Evolutionary conservation across 1,284 basidiomycete genomes (phyloP).

Genomic region (Cerrena zonata): DNA sequence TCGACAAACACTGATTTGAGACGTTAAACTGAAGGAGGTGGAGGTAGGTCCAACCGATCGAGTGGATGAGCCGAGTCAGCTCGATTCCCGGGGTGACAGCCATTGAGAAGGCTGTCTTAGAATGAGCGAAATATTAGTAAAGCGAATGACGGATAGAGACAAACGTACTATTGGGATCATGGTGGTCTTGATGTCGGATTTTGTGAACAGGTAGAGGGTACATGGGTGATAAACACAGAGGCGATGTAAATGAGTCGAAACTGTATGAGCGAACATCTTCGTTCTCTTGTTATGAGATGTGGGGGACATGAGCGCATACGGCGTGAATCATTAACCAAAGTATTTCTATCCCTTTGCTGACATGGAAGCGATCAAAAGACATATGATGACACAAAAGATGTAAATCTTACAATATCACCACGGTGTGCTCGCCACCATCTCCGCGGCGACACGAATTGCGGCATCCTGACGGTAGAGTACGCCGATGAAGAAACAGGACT

Average conservation of each 20-base stretch:
- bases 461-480: too few relatives aligned
- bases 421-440: too few relatives aligned
- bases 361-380: too few relatives aligned
- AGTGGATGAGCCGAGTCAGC: slow-evolving; percentile 20
- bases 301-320: too few relatives aligned
- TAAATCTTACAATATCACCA: too few relatives aligned
- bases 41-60: slow-evolving; percentile 37
- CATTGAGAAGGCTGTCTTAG: slow-evolving; percentile 32
- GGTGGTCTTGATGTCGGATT: slow-evolving; percentile 36
- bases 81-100: slow-evolving; percentile 28
- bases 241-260: background rate
- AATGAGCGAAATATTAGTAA: slow-evolving; percentile 2
- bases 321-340: too few relatives aligned
- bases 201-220: slow-evolving; percentile 35
- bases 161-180: slow-evolving; percentile 35
- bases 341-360: too few relatives aligned
- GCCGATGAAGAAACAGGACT: too few relatives aligned
- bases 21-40: slow-evolving; percentile 39
- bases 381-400: too few relatives aligned
- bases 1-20: slow-evolving; percentile 37
- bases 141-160: background rate
- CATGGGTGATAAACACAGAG: background rate
- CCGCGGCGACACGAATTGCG: too few relatives aligned
- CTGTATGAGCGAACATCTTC: too few relatives aligned
- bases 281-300: too few relatives aligned